Base-by-base conservation (phyloP, 192 early-diverging fungal species). In the Backusella tarrabulga region DNA sequence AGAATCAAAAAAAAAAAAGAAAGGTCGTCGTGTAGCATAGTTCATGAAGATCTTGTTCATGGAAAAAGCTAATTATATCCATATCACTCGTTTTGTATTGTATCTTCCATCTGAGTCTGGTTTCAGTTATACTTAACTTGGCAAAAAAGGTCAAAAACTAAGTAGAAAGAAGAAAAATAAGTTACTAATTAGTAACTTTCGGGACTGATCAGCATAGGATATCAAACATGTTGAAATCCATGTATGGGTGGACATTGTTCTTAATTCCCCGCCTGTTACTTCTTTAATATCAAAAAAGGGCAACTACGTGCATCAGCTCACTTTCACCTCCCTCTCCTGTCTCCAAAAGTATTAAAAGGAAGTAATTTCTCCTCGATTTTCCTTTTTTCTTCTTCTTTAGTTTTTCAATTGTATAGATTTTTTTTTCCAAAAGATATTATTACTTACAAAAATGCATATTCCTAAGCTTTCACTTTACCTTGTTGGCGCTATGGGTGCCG, bases 241-340 rank as follows among this genome's bases (percentile, higher is more conserved):
- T 63, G 8, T 63, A 63, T 63, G 21, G 56, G 23, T 63, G 9
- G 23, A 29, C 0, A 63, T 26, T 29, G 23, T 63, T 63, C 56
- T 63, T 63, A 63, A 63, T 63, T 63, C 56, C 56, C 56, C 56
- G 56, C 56, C 56, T 63, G 56, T 63, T 63, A 63, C 56, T 63
- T 63, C 56, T 63, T 63, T 63, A 63, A 63, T 29, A 63, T 63
- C 56, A 63, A 63, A 63, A 63, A 63, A 63, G 56, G 23, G 56
- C 56, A 63, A 29, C 23, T 63, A 14, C 56, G 56, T 63, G 56
- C 56, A 63, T 63, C 56, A 63, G 56, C 56, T 63, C 56, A 63
- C 56, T 63, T 54, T 54, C 52, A 32, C 50, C 50, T 23, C 56
- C 56, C 23, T 23, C 23, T 63, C 26, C 56, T 63, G 23, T 63